These are phyloP conservation scores for Kregervanrija pseudodelftensis DNA, from an alignment of 805 yeast species.

Conservation along the genomic window DNA sequence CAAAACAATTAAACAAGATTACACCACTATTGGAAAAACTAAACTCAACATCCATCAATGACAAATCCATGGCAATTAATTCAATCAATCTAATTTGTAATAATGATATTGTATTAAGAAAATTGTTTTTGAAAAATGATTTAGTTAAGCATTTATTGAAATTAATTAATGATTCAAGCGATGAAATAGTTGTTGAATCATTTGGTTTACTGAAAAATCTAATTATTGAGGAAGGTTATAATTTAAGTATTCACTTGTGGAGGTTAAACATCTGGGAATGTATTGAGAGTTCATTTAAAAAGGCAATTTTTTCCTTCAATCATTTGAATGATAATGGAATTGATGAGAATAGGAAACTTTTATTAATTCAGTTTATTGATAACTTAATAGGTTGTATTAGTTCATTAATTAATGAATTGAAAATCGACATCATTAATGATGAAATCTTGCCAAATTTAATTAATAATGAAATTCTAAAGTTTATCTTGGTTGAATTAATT, in stretches of 20 bases:
- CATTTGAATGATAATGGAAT: constrained; percentile 27
- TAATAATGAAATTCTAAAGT: constrained; percentile 23
- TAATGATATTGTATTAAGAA: constrained; percentile 51
- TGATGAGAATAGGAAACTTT: constrained; percentile 29
- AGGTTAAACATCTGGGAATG: constrained; percentile 69
- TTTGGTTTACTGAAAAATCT: constrained; percentile 77
- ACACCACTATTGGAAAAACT: constrained; percentile 63
- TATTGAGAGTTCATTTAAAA: constrained; percentile 44
- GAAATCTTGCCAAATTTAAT: constrained; percentile 18
- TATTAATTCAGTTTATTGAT: constrained; percentile 62
- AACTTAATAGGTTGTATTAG: constrained; percentile 63
- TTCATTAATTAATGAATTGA: constrained; percentile 52
- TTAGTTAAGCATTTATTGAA: constrained; percentile 44
- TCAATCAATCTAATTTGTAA: constrained; percentile 35
- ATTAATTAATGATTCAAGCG: constrained; percentile 56
- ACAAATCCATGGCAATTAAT: constrained; percentile 68
- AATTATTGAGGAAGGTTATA: constrained; percentile 83
- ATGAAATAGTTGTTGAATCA: constrained; percentile 73
- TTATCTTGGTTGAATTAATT: constrained; percentile 30
- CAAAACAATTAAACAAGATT: constrained; percentile 38
- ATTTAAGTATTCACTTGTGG: constrained; percentile 67
- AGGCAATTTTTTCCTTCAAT: constrained; percentile 42
- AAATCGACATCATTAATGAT: constrained; percentile 42
- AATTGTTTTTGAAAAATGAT: constrained; percentile 60
- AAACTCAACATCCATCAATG: constrained; percentile 58